Conservation (phyloP, 805 yeast species). For the Hanseniaspora lindneri region DNA sequence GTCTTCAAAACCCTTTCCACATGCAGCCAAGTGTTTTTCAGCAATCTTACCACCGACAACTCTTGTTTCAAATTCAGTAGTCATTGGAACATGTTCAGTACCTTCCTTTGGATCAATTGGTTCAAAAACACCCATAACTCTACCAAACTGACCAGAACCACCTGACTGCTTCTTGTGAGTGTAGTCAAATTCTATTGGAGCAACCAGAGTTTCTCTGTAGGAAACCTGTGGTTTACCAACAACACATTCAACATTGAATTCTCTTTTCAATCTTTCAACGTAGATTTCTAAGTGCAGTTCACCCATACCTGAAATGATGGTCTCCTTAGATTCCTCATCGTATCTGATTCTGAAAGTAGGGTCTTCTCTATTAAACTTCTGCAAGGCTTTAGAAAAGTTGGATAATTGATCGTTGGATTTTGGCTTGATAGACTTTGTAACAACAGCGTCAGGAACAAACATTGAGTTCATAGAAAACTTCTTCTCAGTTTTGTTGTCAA, state of each 20-base stretch:
- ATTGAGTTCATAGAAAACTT: conserved; percentile 84
- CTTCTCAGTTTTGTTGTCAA: conserved; percentile 57
- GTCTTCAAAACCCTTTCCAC: conserved; percentile 92
- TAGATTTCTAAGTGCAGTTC: conserved; percentile 94
- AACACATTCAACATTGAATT: conserved; percentile 85
- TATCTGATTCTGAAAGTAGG: conserved; percentile 92
- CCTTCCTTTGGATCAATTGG: conserved; percentile 41
- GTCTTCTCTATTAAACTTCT: conserved; percentile 96
- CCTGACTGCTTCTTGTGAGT: conserved; percentile 97
- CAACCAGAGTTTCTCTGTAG: conserved; percentile 81
- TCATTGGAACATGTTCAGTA: conserved; percentile 12
- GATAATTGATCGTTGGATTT: conserved; percentile 72
- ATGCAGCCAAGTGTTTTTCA: conserved; percentile 85
- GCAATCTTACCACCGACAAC: conserved; percentile 96
- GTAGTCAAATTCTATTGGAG: conserved; percentile 69
- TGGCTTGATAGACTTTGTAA: conserved; percentile 82
- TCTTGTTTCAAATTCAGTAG: conserved; percentile 57
- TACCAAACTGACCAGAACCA: conserved; percentile 99
- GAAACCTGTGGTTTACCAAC: conserved; percentile 98
- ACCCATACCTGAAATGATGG: conserved; percentile 90
- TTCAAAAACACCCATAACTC: conserved; percentile 74
- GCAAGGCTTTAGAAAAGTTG: conserved; percentile 91
- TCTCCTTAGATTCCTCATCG: conserved; percentile 86
- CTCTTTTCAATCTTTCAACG: conserved; percentile 96
- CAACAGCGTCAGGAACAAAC: conserved; percentile 98